These are phyloP conservation scores for Cutaneotrichosporon cutaneum DNA, from an alignment of 1,284 basidiomycete genomes.

Conservation along the genomic window DNA sequence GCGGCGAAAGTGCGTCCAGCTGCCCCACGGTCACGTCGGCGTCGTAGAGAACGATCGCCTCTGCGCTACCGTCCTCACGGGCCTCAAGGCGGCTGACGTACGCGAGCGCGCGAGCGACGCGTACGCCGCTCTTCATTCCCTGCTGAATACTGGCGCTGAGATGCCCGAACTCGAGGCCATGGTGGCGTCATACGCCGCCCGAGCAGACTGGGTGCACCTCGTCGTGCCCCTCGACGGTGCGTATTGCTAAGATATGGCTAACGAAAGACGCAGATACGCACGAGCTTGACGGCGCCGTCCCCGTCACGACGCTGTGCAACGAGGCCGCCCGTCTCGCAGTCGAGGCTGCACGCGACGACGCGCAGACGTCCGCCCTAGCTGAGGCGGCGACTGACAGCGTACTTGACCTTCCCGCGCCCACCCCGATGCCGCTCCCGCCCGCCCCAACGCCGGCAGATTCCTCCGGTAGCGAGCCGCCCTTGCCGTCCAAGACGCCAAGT, in stretches of 20 bases:
- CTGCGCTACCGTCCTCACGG: constrained; percentile 30
- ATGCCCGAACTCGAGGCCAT: constrained; percentile 29
- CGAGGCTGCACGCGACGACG: not conserved
- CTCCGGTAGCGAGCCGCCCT: not conserved
- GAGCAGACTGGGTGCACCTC: constrained; percentile 34
- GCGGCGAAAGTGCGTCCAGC: constrained; percentile 34
- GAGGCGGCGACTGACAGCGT: constrained; percentile 1
- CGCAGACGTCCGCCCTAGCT: constrained; percentile 1
- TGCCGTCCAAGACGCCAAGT: constrained; percentile 4
- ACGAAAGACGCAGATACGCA: constrained; percentile 15
- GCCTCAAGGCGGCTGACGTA: constrained; percentile 22
- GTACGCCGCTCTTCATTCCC: constrained; percentile 32
- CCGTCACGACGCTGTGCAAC: constrained; percentile 17
- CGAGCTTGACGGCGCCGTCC: constrained; percentile 11
- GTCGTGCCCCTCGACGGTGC: constrained; percentile 27
- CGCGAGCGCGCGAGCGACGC: constrained; percentile 19
- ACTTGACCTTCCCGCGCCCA: not conserved
- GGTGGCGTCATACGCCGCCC: constrained; percentile 26
- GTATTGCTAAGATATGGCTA: constrained; percentile 8
- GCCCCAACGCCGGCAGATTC: not conserved
- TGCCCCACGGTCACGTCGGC: constrained; percentile 32
- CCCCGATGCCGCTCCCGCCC: not conserved
- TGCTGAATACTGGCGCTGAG: constrained; percentile 33
- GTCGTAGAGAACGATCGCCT: constrained; percentile 25
- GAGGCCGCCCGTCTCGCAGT: constrained; percentile 10